These are phyloP conservation scores for Sporormia fimetaria DNA, from an alignment of 495 filamentous ascomycete species.

Conservation along the genomic window DNA sequence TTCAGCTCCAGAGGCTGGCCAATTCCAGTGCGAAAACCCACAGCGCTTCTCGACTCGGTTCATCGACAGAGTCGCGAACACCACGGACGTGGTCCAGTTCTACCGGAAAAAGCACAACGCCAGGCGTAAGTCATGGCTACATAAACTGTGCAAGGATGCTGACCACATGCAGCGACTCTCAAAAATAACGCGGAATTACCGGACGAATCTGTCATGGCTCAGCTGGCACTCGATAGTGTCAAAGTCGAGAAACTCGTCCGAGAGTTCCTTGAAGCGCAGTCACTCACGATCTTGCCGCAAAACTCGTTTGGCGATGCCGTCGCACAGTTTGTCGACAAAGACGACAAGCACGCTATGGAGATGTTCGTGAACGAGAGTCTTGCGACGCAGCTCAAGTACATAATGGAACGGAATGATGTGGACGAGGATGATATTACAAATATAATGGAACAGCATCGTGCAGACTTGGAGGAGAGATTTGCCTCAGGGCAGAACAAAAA, in stretches of 20 bases:
- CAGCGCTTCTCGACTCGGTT: conserved; percentile 96
- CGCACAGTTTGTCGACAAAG: conserved; percentile 84
- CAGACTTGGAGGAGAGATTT: conserved; percentile 42
- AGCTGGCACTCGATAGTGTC: conserved; percentile 58
- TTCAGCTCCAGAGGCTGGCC: conserved; percentile 72
- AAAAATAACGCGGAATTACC: conserved; percentile 40
- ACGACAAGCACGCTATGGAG: conserved; percentile 88
- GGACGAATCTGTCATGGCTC: conserved; percentile 48
- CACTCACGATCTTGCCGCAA: conserved; percentile 79
- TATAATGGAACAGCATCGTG: conserved; percentile 17
- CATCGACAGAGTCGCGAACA: conserved; percentile 77
- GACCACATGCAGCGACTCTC: conserved; percentile 8
- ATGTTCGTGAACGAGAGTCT: conserved; percentile 76
- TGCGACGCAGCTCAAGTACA: conserved; percentile 59
- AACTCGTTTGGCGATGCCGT: conserved; percentile 90
- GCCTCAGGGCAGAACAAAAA: conserved; percentile 53
- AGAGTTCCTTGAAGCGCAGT: conserved; percentile 73
- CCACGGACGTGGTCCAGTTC: conserved; percentile 87
- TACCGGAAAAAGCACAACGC: conserved; percentile 65
- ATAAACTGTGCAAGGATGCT: background rate
- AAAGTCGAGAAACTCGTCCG: conserved; percentile 79
- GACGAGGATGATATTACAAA: conserved; percentile 38
- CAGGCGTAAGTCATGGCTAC: conserved; percentile 21
- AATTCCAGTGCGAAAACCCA: conserved; percentile 87
- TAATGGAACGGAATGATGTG: conserved; percentile 53